Evolutionary conservation across 1,284 basidiomycete species (phyloP).

Genomic region (Rhodotorula sp.): DNA sequence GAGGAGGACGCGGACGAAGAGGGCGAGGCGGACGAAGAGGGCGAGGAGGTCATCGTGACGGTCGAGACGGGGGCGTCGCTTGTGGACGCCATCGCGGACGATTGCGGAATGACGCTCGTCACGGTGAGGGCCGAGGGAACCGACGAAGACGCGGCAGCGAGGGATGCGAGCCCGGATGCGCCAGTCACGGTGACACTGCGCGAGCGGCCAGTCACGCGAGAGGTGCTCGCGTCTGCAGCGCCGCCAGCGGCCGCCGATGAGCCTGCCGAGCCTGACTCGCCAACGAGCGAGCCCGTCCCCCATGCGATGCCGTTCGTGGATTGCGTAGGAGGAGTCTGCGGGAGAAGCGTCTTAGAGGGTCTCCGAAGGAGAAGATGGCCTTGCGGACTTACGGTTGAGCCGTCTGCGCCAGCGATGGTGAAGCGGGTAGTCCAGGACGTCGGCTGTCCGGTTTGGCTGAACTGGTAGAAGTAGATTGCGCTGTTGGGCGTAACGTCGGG

Average conservation of each 20-base stretch:
- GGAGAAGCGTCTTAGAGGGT: too few relatives aligned
- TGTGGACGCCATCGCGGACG: too few relatives aligned
- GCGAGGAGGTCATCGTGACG: too few relatives aligned
- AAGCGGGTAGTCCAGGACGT: constrained; percentile 77
- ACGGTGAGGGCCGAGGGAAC: too few relatives aligned
- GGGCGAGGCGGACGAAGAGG: too few relatives aligned
- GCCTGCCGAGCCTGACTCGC: not conserved
- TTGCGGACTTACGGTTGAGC: constrained; percentile 41
- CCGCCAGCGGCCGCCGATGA: not conserved
- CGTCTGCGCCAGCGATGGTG: constrained; percentile 63
- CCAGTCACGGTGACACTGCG: too few relatives aligned
- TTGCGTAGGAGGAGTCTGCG: constrained; percentile 23
- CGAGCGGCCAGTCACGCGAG: not conserved
- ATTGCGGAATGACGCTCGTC: too few relatives aligned
- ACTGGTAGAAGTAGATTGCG: constrained; percentile 48
- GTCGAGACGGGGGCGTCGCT: too few relatives aligned
- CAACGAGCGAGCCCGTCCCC: constrained; percentile 11
- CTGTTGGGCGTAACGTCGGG: constrained; percentile 69
- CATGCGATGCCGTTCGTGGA: constrained; percentile 4
- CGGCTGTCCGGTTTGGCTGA: constrained; percentile 40
- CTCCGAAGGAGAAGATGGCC: too few relatives aligned
- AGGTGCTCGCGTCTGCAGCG: not conserved
- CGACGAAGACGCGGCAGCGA: too few relatives aligned
- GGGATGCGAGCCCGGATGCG: too few relatives aligned
- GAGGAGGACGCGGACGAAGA: too few relatives aligned